These are phyloP conservation scores for Darksidea phi DNA, from an alignment of 495 filamentous ascomycete genomes.

Conservation along the genomic window DNA sequence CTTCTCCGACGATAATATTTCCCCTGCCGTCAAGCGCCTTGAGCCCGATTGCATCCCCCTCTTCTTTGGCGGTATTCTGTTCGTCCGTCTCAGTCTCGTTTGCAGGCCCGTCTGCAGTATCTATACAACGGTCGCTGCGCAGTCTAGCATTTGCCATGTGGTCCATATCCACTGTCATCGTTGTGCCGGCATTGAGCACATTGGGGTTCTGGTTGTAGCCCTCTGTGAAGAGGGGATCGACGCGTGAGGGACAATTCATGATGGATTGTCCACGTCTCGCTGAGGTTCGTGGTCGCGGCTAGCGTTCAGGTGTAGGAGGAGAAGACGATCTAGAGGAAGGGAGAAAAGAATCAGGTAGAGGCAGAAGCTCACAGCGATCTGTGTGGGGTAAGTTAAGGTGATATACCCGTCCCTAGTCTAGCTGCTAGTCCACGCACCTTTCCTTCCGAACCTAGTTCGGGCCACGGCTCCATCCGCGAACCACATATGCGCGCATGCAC, in stretches of 20 bases:
- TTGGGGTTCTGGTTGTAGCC: slow-evolving; percentile 61
- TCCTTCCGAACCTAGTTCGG: too few species aligned
- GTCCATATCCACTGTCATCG: slow-evolving; percentile 59
- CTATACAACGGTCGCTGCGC: slow-evolving; percentile 41
- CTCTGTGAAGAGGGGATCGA: slow-evolving; percentile 49
- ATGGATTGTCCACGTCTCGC: slow-evolving; percentile 4
- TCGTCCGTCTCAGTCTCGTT: slow-evolving; percentile 24
- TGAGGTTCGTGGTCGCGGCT: neutral
- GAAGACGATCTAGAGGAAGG: neutral
- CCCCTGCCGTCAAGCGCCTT: slow-evolving; percentile 30
- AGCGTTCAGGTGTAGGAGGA: neutral
- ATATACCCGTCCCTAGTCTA: too few species aligned
- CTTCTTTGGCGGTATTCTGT: slow-evolving; percentile 5
- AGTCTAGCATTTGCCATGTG: slow-evolving; percentile 56
- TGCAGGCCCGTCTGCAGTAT: slow-evolving; percentile 29
- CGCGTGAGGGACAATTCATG: slow-evolving; percentile 59
- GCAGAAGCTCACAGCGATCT: neutral
- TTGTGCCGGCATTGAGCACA: slow-evolving; percentile 53
- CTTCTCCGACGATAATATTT: slow-evolving; percentile 19
- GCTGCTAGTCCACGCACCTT: too few species aligned
- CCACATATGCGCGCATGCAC: too few species aligned
- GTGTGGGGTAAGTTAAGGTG: too few species aligned
- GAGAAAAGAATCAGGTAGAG: neutral
- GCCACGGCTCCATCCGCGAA: too few species aligned
- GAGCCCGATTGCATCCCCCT: neutral